These are phyloP conservation scores for Mycena sp. DNA, from an alignment of 1,284 basidiomycete species.

Conservation along the genomic window DNA sequence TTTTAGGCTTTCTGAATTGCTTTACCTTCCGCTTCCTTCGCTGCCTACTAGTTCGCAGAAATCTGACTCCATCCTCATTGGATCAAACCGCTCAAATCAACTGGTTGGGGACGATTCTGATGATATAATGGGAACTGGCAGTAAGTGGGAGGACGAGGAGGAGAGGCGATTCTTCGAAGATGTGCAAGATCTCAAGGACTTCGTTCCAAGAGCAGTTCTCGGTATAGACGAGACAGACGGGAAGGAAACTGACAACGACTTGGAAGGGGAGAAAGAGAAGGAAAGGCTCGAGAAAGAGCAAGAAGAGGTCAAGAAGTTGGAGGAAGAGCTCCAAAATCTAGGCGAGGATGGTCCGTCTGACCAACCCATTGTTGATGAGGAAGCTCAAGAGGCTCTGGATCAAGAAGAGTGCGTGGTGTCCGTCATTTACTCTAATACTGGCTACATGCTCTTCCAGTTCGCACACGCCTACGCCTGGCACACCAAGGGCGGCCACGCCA, in stretches of 20 bases:
- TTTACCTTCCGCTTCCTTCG: slow-evolving; percentile 83
- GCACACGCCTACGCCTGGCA: slow-evolving; percentile 71
- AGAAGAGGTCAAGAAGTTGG: slow-evolving; percentile 73
- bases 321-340: slow-evolving; percentile 73
- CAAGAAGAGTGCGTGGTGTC: slow-evolving; percentile 59
- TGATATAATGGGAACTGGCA: slow-evolving; percentile 63
- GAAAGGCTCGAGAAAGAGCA: slow-evolving; percentile 51
- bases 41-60: slow-evolving; percentile 85
- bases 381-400: slow-evolving; percentile 47
- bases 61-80: slow-evolving; percentile 81
- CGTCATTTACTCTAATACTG: slow-evolving; percentile 8
- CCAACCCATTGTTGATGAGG: slow-evolving; percentile 34
- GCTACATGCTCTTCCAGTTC: slow-evolving; percentile 43
- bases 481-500: slow-evolving; percentile 70
- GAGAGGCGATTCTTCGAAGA: slow-evolving; percentile 96
- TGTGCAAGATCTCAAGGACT: slow-evolving; percentile 89
- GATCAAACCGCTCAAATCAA: slow-evolving; percentile 56
- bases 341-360: slow-evolving; percentile 41
- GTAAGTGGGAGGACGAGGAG: slow-evolving; percentile 99
- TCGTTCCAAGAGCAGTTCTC: slow-evolving; percentile 88
- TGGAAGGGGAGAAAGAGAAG: slow-evolving; percentile 36
- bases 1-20: slow-evolving; percentile 85
- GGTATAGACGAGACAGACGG: slow-evolving; percentile 77
- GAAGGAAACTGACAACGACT: slow-evolving; percentile 51
- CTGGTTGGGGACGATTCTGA: slow-evolving; percentile 62